A percentile compares a stretch with the other conserved stretches of the same genome.
phyloP scores from a whole-genome alignment of 345 rosid species.

The Nasturtium officinale region DNA sequence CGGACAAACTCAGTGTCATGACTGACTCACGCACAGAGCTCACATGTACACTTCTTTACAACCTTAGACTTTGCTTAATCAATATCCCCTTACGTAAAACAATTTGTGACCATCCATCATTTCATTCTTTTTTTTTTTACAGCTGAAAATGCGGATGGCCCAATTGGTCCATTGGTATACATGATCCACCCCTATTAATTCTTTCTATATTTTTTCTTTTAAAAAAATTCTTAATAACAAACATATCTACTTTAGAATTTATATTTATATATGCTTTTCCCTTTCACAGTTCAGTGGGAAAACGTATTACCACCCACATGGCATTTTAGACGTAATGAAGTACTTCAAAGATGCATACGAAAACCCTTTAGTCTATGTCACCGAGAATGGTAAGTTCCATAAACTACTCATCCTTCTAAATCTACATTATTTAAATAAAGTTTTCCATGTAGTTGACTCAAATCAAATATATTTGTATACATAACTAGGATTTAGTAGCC shows the following conservation, averaged over 20 bases:
- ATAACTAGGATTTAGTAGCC: too few species aligned
- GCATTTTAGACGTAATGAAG: slow-evolving; percentile 20
- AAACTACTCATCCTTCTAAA: too few species aligned
- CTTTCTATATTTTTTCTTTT: neutral
- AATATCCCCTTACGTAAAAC: too few species aligned
- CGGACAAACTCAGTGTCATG: neutral
- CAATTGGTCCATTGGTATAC: slow-evolving; percentile 30
- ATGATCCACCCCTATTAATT: neutral
- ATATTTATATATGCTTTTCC: too few species aligned
- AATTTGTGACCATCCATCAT: neutral
- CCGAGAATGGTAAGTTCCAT: slow-evolving; percentile 42
- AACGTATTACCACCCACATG: slow-evolving; percentile 3
- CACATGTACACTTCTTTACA: neutral
- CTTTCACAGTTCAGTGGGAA: neutral
- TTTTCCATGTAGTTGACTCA: too few species aligned
- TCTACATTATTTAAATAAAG: too few species aligned
- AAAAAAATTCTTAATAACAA: neutral
- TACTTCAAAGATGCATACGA: neutral
- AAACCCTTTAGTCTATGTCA: slow-evolving; percentile 25
- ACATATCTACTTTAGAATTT: too few species aligned
- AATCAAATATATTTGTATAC: too few species aligned
- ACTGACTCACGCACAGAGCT: neutral
- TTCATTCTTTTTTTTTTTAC: neutral
- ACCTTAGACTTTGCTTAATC: too few species aligned
- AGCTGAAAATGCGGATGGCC: neutral